phyloP scores from a whole-genome alignment of 495 filamentous ascomycete genomes.

The Ramalina intermedia region DNA sequence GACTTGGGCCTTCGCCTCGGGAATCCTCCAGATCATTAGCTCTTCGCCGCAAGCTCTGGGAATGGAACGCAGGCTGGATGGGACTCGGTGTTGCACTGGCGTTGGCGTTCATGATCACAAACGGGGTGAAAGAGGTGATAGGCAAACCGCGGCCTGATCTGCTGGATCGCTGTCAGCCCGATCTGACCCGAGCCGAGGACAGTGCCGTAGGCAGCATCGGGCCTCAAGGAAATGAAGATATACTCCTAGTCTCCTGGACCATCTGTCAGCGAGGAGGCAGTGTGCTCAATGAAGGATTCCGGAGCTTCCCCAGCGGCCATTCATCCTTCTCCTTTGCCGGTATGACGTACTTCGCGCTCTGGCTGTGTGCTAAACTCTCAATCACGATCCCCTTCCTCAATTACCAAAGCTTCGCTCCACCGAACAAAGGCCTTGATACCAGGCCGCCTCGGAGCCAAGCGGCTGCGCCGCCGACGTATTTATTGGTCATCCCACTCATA shows the following conservation, averaged over 20 bases:
- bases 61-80: conserved; percentile 50
- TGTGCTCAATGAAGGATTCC: conserved; percentile 43
- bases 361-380: conserved; percentile 48
- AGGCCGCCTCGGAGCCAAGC: conserved; percentile 30
- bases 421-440: conserved; percentile 10
- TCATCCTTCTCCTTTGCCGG: conserved; percentile 51
- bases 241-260: conserved; percentile 33
- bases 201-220: conserved; percentile 39
- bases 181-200: conserved; percentile 27
- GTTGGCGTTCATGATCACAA: conserved; percentile 39
- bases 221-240: conserved; percentile 24
- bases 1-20: conserved; percentile 27
- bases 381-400: conserved; percentile 49
- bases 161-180: conserved; percentile 44
- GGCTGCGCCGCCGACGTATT: conserved; percentile 44
- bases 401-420: conserved; percentile 16
- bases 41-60: conserved; percentile 40
- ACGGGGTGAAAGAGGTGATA: conserved; percentile 48
- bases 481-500: conserved; percentile 40
- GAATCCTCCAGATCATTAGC: conserved; percentile 11
- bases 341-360: conserved; percentile 47
- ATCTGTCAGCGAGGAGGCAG: conserved; percentile 35
- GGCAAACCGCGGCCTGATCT: conserved; percentile 54
- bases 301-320: conserved; percentile 56
- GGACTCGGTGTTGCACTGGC: conserved; percentile 45